phyloP scores from a whole-genome alignment of 2,329 filamentous ascomycete genomes.

The Botryotinia globosa region DNA sequence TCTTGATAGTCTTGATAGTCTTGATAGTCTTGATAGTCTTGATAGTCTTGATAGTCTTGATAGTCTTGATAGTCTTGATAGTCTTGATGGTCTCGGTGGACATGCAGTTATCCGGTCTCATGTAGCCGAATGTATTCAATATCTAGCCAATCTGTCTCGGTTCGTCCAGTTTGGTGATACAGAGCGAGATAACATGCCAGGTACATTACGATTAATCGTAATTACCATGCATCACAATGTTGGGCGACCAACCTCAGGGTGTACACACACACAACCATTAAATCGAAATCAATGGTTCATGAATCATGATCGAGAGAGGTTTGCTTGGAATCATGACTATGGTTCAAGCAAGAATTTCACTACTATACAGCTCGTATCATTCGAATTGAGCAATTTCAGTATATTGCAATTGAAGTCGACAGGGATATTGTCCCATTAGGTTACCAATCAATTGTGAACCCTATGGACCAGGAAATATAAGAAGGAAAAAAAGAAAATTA shows the following conservation, averaged over 20 bases:
- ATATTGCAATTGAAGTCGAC: neutral
- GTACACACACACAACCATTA: neutral
- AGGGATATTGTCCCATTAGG: neutral
- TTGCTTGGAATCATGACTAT: neutral
- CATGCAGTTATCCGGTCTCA: neutral
- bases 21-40: too few relatives aligned
- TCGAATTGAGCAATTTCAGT: neutral
- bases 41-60: too few relatives aligned
- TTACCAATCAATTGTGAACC: neutral
- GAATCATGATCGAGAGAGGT: neutral
- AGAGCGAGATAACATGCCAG: neutral
- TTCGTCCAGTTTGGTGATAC: neutral
- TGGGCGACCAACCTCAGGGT: neutral
- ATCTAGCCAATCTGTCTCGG: neutral
- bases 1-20: neutral
- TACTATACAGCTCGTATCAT: neutral
- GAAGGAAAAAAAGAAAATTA: neutral
- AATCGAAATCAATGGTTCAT: neutral
- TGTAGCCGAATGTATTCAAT: neutral
- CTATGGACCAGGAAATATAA: neutral
- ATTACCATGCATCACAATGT: neutral
- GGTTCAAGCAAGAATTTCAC: neutral
- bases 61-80: neutral
- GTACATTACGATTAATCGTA: neutral
- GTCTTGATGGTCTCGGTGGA: neutral